These are phyloP conservation scores for Euryodendron excelsum DNA, from an alignment of 148 eudicot genomes.

Conservation along the genomic window DNA sequence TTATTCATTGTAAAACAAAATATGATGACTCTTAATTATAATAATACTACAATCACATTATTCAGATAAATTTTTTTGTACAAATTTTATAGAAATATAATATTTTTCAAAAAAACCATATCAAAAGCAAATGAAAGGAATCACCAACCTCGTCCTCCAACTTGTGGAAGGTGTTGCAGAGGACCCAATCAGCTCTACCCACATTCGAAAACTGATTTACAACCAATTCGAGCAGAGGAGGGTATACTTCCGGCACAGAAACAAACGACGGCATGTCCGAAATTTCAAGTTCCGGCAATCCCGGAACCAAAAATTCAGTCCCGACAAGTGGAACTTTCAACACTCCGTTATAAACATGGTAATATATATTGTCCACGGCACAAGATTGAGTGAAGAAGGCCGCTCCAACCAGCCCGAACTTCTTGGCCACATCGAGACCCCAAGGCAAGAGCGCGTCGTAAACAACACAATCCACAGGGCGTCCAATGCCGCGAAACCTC, in stretches of 20 bases:
- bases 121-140: no score
- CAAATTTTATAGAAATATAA: no score
- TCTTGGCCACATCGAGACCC: conserved; percentile 45
- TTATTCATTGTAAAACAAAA: no score
- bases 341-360: conserved; percentile 40
- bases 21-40: no score
- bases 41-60: no score
- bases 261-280: conserved; percentile 40
- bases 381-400: conserved; percentile 53
- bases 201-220: conserved; percentile 37
- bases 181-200: conserved; percentile 50
- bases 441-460: conserved; percentile 51
- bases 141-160: conserved; percentile 49
- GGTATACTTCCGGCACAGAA: conserved; percentile 27
- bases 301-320: conserved; percentile 26
- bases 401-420: conserved; percentile 37
- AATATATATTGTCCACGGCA: conserved; percentile 38
- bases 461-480: conserved; percentile 34
- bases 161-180: conserved; percentile 45
- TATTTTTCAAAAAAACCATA: no score
- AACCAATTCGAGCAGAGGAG: conserved; percentile 22
- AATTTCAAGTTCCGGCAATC: conserved; percentile 38
- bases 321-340: conserved; percentile 14
- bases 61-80: no score
- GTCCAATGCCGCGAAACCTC: conserved; percentile 22